Base-by-base conservation (phyloP, 176 grass and related monocot species). In the Rhynchospora pubera region DNA sequence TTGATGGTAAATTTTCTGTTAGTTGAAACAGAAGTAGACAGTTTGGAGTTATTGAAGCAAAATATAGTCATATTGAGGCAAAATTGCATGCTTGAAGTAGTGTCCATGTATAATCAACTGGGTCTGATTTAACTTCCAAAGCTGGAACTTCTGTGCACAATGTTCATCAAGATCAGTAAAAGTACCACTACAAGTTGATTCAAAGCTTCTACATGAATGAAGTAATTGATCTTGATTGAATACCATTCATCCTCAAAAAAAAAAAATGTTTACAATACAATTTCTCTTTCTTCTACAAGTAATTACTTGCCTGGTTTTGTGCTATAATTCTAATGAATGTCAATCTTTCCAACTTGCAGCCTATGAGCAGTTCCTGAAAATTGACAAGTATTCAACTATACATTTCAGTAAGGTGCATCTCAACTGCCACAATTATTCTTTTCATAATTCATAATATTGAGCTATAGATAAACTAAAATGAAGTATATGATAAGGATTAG, bases 301-400 rank as follows among this genome's bases (percentile, higher is more conserved):
- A n/a, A 63, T 34, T 46, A 78, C 34, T 88, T 88, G 79, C 86
- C 82, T 88, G 86, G 84, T 66, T 30, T 84, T 64, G 83, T 45
- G 86, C 77, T 60, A 85, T 84, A 71, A 88, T 81, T 81, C 82
- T 79, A 84, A 77, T 88, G 63, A 88, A 81, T 9, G 78, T 79
- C 82, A 88, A 62, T 46, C 39, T 61, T 81, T 88, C 82, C 77
- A 88, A 80, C 34, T 81, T 88, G 76, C 82, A 61, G 56, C 56
- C 76, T 53, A 75, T 69, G 34, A 88, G 65, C 45, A 88, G 23
- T 61, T 88, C 75, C 86, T 88, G 82, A 65, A 87, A 80, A 71
- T 70, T 22, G n/a, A 26, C 61, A 46, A 61, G 50, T 57, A 48
- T 61, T 77, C 11, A 74, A 61, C 30, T 79, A 53, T 18, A 45